Percentiles rank a stretch among this genome's conserved stretches.
phyloP scores from a whole-genome alignment of 805 yeast species.

The Yueomyces sinensis region DNA sequence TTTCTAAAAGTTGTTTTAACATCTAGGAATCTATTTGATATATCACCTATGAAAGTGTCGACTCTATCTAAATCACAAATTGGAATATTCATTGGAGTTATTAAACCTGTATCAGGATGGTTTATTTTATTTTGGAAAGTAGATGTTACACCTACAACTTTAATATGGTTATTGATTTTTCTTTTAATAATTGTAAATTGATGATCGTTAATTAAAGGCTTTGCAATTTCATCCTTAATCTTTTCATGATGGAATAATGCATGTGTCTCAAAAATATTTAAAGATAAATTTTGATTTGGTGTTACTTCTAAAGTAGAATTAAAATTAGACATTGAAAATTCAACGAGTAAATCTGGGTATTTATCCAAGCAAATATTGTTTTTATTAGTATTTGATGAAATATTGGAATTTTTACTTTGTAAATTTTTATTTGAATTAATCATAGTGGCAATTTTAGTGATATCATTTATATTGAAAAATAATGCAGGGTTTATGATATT shows the following conservation, averaged over 20 bases:
- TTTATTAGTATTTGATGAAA: neutral
- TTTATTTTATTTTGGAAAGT: slow-evolving; percentile 6
- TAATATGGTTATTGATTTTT: slow-evolving; percentile 11
- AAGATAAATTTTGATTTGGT: slow-evolving; percentile 8
- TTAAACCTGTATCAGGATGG: slow-evolving; percentile 1
- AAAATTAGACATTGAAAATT: slow-evolving; percentile 15
- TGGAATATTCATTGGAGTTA: slow-evolving; percentile 8
- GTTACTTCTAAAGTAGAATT: slow-evolving; percentile 13
- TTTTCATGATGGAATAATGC: slow-evolving; percentile 8
- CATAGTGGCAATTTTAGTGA: slow-evolving; percentile 5
- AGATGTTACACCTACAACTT: slow-evolving; percentile 12
- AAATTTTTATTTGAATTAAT: neutral
- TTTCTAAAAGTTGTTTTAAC: slow-evolving; percentile 19
- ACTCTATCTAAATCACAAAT: slow-evolving; percentile 19
- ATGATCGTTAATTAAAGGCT: neutral
- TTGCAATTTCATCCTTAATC: neutral
- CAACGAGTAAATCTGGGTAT: slow-evolving; percentile 13
- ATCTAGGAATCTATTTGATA: slow-evolving; percentile 4
- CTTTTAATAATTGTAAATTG: slow-evolving; percentile 1
- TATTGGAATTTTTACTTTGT: neutral
- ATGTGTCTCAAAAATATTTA: slow-evolving; percentile 14
- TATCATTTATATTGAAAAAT: slow-evolving; percentile 11
- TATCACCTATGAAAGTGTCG: slow-evolving; percentile 14
- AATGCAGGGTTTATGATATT: slow-evolving; percentile 21
- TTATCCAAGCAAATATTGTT: slow-evolving; percentile 1